Base-by-base conservation (phyloP, 2,329 filamentous ascomycete genomes). In the Zasmidium angulare region DNA sequence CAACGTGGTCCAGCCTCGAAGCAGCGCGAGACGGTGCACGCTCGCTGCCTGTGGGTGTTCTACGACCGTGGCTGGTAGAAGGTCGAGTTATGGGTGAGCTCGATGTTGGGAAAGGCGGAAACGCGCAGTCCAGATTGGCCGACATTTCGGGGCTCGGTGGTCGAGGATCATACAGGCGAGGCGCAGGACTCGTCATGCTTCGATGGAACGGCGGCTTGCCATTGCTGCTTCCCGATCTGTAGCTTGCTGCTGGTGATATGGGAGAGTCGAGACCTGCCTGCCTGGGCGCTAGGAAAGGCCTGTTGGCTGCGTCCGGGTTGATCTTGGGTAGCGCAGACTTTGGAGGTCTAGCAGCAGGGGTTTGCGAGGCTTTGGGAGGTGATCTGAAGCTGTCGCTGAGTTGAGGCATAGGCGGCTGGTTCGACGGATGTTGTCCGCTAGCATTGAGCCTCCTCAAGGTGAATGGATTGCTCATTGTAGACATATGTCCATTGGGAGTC, bases 211-310 rank as follows among this genome's bases (percentile, higher is more conserved):
- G 58, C 19, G 67, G 65, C 14, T 71, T 75, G 14, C 63, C 61
- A 36, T 60, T 56, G 46, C 68, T 69, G 55, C 63, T 64, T 6
- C 59, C 62, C 4, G 68, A 70, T 24, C 66, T 58, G 12, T 50
- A 53, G 54, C 71, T 72, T 29, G 62, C 43, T 59, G 70, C 79
- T 67, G 72, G 70, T 48, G 70, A 71, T 20, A 69, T 53, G 1
- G 72, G 71, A 22, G 89, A 90, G 23, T 83, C 78, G 82, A 84
- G 63, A 80, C 82, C 46, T 85, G 86, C 31, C n/a, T 60, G 66
- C 36, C 26, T 52, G 20, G 69, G 67, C 22, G 64, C 69, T 22
- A 69, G 66, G 61, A 66, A 72, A 6, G 70, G 68, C 48, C 50
- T 55, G 54, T 73, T 73, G 14, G 71, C 70, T 22, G 64, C 66